Conservation (phyloP, 2,329 filamentous ascomycete species). For the Xylaria sp. region DNA sequence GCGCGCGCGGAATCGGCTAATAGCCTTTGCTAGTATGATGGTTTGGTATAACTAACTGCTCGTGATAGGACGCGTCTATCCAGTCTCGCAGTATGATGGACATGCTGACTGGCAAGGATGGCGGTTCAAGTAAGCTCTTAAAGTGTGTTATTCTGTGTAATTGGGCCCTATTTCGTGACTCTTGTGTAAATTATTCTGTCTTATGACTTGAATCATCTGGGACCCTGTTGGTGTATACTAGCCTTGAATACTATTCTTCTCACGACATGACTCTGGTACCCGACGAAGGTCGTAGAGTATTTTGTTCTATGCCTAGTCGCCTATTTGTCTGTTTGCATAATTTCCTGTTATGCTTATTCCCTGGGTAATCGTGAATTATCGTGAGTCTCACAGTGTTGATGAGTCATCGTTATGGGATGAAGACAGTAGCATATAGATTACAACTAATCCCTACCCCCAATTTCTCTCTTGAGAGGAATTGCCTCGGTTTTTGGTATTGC, state of each 20-base stretch:
- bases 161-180: background rate
- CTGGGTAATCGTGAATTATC: too few relatives aligned
- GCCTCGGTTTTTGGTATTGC: background rate
- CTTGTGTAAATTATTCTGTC: background rate
- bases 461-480: background rate
- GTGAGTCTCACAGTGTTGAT: background rate
- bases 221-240: background rate
- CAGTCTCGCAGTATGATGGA: background rate
- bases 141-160: background rate
- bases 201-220: background rate
- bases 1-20: background rate
- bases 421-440: background rate
- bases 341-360: too few relatives aligned
- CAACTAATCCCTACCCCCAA: too few relatives aligned
- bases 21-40: background rate
- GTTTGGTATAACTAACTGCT: background rate
- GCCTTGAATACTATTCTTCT: background rate
- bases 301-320: too few relatives aligned
- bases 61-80: background rate
- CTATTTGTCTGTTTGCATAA: too few relatives aligned
- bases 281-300: too few relatives aligned
- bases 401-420: background rate
- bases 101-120: background rate
- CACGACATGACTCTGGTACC: background rate
- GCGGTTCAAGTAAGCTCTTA: background rate